A percentile compares a stretch with the other conserved stretches of the same genome.
Conservation (phyloP, 2,329 filamentous ascomycete species). For the Didymella glomerata region DNA sequence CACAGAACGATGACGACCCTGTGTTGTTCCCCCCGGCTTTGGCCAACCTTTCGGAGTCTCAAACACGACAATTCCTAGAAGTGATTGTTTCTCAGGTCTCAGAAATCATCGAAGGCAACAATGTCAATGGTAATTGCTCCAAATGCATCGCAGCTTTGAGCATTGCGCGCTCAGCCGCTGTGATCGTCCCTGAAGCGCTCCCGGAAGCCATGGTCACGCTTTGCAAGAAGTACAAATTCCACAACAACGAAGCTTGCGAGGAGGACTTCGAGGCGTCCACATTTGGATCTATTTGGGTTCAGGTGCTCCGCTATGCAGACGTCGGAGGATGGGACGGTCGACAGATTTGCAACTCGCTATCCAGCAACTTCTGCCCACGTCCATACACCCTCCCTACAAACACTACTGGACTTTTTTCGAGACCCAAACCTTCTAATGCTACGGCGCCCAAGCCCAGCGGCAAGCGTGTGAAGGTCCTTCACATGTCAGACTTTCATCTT, state of each 20-base stretch:
- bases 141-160: slow-evolving; percentile 9
- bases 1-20: slow-evolving; percentile 2
- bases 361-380: slow-evolving; percentile 10
- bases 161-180: slow-evolving; percentile 3
- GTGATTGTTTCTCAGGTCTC: not conserved
- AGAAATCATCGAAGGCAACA: slow-evolving; percentile 3
- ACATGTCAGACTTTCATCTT: slow-evolving; percentile 16
- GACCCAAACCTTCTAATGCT: slow-evolving; percentile 9
- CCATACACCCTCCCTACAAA: slow-evolving; percentile 6
- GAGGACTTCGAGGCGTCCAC: slow-evolving; percentile 9
- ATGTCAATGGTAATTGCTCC: slow-evolving; percentile 10
- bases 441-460: slow-evolving; percentile 7
- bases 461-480: slow-evolving; percentile 9
- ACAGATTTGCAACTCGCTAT: slow-evolving; percentile 11
- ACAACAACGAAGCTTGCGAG: slow-evolving; percentile 7
- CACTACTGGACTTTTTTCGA: slow-evolving; percentile 5
- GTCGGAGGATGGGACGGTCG: slow-evolving; percentile 13
- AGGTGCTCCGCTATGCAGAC: slow-evolving; percentile 14
- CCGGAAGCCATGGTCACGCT: slow-evolving; percentile 8
- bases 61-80: not conserved
- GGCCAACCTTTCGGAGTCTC: slow-evolving; percentile 3
- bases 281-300: slow-evolving; percentile 8
- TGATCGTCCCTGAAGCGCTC: slow-evolving; percentile 4
- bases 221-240: slow-evolving; percentile 12
- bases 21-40: slow-evolving; percentile 8